These are phyloP conservation scores for Nitzschia sp. DNA, from an alignment of 108 stramenopile species.

Conservation along the genomic window DNA sequence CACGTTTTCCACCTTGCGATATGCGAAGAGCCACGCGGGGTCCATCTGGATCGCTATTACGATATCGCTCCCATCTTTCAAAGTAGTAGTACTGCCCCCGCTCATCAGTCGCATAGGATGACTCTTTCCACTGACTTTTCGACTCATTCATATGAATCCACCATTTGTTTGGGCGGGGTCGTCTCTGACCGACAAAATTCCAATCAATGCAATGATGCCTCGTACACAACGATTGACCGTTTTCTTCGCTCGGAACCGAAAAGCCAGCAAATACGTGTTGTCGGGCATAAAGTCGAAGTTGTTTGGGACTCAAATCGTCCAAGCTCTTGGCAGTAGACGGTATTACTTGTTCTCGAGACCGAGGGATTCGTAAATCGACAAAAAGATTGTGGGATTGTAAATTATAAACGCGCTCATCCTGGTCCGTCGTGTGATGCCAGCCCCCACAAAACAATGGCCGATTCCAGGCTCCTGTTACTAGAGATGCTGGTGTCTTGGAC, in stretches of 20 bases:
- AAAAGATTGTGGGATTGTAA: slow-evolving; percentile 85
- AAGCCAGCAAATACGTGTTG: slow-evolving; percentile 91
- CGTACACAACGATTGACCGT: slow-evolving; percentile 50
- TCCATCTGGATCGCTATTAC: slow-evolving; percentile 35
- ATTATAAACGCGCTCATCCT: slow-evolving; percentile 78
- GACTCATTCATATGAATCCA: slow-evolving; percentile 62
- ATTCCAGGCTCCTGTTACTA: slow-evolving; percentile 80
- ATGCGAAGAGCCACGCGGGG: slow-evolving; percentile 57
- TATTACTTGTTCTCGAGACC: slow-evolving; percentile 31
- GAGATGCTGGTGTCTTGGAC: slow-evolving; percentile 7
- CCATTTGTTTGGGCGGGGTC: slow-evolving; percentile 91
- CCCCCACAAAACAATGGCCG: slow-evolving; percentile 82
- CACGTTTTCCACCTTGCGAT: slow-evolving; percentile 16
- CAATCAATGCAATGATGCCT: slow-evolving; percentile 91
- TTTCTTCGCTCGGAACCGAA: slow-evolving; percentile 34
- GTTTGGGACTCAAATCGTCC: slow-evolving; percentile 44
- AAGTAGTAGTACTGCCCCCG: slow-evolving; percentile 81
- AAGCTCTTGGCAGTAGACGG: slow-evolving; percentile 21
- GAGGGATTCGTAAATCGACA: slow-evolving; percentile 86
- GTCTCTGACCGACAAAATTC: slow-evolving; percentile 77
- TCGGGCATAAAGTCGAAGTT: slow-evolving; percentile 78
- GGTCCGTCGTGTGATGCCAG: slow-evolving; percentile 81
- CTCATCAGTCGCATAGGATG: slow-evolving; percentile 76
- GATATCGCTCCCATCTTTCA: slow-evolving; percentile 82
- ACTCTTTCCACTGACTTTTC: slow-evolving; percentile 73